Percentiles rank a stretch among this genome's conserved stretches.
Evolutionary conservation across 306 rosid species (phyloP).

Genomic region (Quercus ilex): DNA sequence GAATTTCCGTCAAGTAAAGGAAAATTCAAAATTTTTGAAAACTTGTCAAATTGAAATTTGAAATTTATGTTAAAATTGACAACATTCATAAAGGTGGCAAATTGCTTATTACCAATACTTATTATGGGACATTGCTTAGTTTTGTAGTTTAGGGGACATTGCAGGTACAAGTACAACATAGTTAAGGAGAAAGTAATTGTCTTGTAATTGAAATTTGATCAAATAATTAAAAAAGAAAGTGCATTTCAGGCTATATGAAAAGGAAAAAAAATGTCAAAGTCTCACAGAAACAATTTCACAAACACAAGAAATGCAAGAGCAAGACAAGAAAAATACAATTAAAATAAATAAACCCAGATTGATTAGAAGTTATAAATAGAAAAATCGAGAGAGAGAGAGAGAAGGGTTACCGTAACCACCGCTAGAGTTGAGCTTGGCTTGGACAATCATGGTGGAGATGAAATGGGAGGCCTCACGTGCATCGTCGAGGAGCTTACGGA

Average conservation of each 20-base stretch:
- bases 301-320: constrained; percentile 32
- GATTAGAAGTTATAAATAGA: not conserved
- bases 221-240: too few species aligned
- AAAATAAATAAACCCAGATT: not conserved
- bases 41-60: too few species aligned
- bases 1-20: too few species aligned
- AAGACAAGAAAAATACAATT: not conserved
- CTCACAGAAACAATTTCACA: constrained; percentile 5
- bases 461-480: constrained; percentile 82
- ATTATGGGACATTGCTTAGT: too few species aligned
- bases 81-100: too few species aligned
- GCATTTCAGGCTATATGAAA: not conserved
- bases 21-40: too few species aligned
- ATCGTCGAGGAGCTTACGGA: constrained; percentile 67
- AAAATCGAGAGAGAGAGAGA: not conserved
- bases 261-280: not conserved
- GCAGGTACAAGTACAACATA: too few species aligned
- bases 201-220: too few species aligned
- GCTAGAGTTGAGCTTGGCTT: constrained; percentile 67
- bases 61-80: too few species aligned
- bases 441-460: constrained; percentile 78
- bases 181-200: too few species aligned
- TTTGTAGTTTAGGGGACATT: too few species aligned
- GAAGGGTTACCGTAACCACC: constrained; percentile 56
- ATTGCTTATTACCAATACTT: too few species aligned